A percentile compares a stretch with the other conserved stretches of the same genome.
These are phyloP conservation scores for Tricholoma flavovirens DNA, from an alignment of 768 basidiomycete species.

Conservation along the genomic window DNA sequence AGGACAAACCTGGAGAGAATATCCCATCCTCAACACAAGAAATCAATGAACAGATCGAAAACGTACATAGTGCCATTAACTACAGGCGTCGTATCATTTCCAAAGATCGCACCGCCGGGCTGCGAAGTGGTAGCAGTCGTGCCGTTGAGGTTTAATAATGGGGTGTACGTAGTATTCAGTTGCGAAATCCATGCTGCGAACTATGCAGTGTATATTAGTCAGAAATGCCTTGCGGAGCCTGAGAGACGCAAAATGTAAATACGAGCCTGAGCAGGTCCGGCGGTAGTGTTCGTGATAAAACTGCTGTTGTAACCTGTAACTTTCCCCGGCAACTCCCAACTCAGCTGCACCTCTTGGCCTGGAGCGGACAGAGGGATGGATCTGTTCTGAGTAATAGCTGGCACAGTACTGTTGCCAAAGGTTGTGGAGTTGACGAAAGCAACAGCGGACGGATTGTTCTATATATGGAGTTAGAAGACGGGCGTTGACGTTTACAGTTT, in stretches of 20 bases:
- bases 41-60: not conserved
- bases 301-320: slow-evolving; percentile 41
- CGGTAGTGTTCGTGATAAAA: slow-evolving; percentile 46
- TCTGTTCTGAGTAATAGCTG: slow-evolving; percentile 52
- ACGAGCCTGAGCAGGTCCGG: slow-evolving; percentile 35
- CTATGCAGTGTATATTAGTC: slow-evolving; percentile 20
- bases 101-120: slow-evolving; percentile 44
- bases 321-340: slow-evolving; percentile 54
- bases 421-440: slow-evolving; percentile 15
- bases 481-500: not conserved
- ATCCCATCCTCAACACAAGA: not conserved
- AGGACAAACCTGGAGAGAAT: slow-evolving; percentile 36
- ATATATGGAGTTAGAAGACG: not conserved
- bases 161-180: slow-evolving; percentile 55
- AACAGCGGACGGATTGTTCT: slow-evolving; percentile 30
- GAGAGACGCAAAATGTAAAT: not conserved
- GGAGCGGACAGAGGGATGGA: slow-evolving; percentile 39
- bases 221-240: not conserved
- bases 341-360: slow-evolving; percentile 39
- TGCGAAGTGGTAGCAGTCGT: slow-evolving; percentile 43
- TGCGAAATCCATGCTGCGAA: slow-evolving; percentile 56
- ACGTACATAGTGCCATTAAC: slow-evolving; percentile 48
- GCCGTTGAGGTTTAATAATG: slow-evolving; percentile 35
- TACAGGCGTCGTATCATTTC: slow-evolving; percentile 30
- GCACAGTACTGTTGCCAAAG: slow-evolving; percentile 10